Evolutionary conservation across 2,329 filamentous ascomycete species (phyloP).

Genomic region (Basipetospora chlamydospora): DNA sequence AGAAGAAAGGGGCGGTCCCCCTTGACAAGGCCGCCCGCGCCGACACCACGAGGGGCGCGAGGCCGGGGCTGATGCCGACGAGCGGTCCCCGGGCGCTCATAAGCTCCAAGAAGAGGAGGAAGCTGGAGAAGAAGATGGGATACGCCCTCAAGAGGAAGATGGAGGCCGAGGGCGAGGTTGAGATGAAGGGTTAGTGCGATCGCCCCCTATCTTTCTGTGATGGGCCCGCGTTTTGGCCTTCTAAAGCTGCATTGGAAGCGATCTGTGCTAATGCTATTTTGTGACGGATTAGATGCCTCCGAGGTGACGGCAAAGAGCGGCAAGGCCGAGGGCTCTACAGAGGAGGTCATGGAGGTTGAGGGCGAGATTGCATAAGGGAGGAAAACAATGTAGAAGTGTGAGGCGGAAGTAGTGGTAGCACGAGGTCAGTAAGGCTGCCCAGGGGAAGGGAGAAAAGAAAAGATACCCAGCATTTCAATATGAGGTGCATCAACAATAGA

Average conservation of each 20-base stretch:
- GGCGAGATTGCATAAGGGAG: slow-evolving; percentile 15
- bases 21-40: slow-evolving; percentile 25
- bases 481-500: neutral
- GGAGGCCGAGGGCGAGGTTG: slow-evolving; percentile 32
- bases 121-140: slow-evolving; percentile 38
- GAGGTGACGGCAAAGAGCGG: neutral
- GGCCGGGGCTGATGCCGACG: slow-evolving; percentile 37
- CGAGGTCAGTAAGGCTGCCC: neutral
- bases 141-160: slow-evolving; percentile 38
- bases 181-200: slow-evolving; percentile 28
- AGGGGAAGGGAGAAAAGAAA: neutral
- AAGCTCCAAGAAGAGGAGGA: slow-evolving; percentile 40
- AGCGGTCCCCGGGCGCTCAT: slow-evolving; percentile 36
- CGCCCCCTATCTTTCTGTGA: neutral
- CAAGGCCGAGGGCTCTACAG: slow-evolving; percentile 10
- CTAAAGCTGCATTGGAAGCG: neutral
- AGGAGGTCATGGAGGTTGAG: slow-evolving; percentile 14
- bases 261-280: slow-evolving; percentile 6
- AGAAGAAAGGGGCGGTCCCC: slow-evolving; percentile 24
- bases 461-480: neutral
- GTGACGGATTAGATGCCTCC: slow-evolving; percentile 11
- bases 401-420: neutral
- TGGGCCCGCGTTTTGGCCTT: too few species aligned
- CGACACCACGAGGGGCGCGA: slow-evolving; percentile 33
- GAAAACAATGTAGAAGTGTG: neutral